Evolutionary conservation across 371 early-diverging fungal species (phyloP).

Genomic region (Haplosporangium sp.): DNA sequence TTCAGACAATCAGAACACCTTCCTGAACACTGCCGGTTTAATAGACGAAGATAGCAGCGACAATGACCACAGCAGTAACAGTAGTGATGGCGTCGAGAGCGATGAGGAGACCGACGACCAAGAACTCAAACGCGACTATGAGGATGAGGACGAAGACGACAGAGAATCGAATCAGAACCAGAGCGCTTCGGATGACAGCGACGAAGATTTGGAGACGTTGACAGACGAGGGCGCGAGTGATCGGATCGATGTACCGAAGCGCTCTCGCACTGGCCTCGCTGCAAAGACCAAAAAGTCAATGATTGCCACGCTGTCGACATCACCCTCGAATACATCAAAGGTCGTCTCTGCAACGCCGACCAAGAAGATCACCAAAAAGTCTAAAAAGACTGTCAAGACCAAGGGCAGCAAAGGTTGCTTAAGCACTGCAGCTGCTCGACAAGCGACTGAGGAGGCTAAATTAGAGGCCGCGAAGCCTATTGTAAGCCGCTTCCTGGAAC

Average conservation of each 20-base stretch:
- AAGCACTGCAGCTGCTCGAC: constrained; percentile 27
- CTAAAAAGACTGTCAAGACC: constrained; percentile 41
- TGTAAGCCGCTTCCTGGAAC: constrained; percentile 46
- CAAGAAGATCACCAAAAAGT: constrained; percentile 52
- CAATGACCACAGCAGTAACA: constrained; percentile 10
- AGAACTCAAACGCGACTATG: constrained; percentile 2
- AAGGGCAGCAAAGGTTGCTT: constrained; percentile 47
- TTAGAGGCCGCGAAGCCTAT: constrained; percentile 47
- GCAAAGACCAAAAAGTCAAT: constrained; percentile 17
- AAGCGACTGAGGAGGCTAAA: constrained; percentile 42
- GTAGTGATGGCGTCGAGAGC: constrained; percentile 1
- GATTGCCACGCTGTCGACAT: constrained; percentile 26
- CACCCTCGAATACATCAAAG: constrained; percentile 33
- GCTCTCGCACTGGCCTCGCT: constrained; percentile 24
- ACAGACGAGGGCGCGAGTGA: constrained; percentile 8
- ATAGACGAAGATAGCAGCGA: constrained; percentile 4
- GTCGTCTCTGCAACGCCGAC: constrained; percentile 41
- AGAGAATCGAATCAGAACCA: constrained; percentile 21
- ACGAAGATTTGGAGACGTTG: constrained; percentile 20
- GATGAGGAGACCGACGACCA: constrained; percentile 1
- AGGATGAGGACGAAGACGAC: constrained; percentile 23
- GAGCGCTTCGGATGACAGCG: constrained; percentile 40
- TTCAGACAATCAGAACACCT: constrained; percentile 4
- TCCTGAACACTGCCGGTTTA: neutral
- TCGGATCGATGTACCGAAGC: constrained; percentile 20